These are phyloP conservation scores for Tricholoma furcatifolium DNA, from an alignment of 768 basidiomycete genomes.

Conservation along the genomic window DNA sequence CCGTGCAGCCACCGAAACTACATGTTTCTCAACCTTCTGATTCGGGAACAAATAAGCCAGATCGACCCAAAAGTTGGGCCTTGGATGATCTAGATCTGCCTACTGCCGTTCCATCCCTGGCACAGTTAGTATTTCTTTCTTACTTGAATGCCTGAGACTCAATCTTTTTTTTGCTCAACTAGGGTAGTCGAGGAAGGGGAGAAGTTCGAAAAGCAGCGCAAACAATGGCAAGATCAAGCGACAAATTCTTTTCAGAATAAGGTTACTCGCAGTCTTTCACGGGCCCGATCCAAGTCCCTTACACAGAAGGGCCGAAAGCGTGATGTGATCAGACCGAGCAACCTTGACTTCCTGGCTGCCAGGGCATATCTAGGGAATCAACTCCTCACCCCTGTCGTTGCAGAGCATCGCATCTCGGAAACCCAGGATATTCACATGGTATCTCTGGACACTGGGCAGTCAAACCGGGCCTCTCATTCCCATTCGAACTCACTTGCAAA, in stretches of 20 bases:
- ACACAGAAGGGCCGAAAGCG: slow-evolving; percentile 33
- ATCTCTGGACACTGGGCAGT: slow-evolving; percentile 12
- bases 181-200: slow-evolving; percentile 71
- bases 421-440: slow-evolving; percentile 17
- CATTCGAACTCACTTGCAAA: slow-evolving; percentile 37
- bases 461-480: slow-evolving; percentile 27
- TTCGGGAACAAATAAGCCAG: slow-evolving; percentile 16
- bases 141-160: not conserved
- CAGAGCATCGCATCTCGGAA: slow-evolving; percentile 10
- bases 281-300: slow-evolving; percentile 60
- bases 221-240: slow-evolving; percentile 66
- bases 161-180: slow-evolving; percentile 4
- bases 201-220: slow-evolving; percentile 59
- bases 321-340: slow-evolving; percentile 27
- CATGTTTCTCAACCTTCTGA: not conserved
- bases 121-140: slow-evolving; percentile 32
- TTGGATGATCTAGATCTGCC: slow-evolving; percentile 58
- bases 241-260: slow-evolving; percentile 63
- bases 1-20: not conserved
- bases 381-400: slow-evolving; percentile 44
- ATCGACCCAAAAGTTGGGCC: slow-evolving; percentile 59
- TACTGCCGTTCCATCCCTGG: slow-evolving; percentile 59
- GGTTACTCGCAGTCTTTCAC: slow-evolving; percentile 58
- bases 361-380: slow-evolving; percentile 69
- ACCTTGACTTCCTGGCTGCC: slow-evolving; percentile 63